Base-by-base conservation (phyloP, 1,284 basidiomycete species). In the Naganishia albida region DNA sequence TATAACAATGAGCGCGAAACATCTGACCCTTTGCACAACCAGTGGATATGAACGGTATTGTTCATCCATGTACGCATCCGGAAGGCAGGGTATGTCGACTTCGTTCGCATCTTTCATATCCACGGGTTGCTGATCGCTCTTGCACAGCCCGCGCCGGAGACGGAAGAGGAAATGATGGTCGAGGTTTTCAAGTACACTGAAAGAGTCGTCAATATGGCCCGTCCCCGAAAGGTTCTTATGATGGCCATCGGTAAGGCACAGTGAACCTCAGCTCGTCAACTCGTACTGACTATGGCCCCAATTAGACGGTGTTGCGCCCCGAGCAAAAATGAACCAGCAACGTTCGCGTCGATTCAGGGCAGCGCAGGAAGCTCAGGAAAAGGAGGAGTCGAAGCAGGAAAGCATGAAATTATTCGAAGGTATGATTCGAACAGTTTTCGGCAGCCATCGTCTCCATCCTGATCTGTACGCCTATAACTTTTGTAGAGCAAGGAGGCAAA, bases 261-360 rank as follows among this genome's bases (percentile, higher is more conserved):
- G 40, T 52, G 28, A 18, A 49, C 20, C 2, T 54, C 43, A 16
- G 20, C 56, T 28, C 40, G 23, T 15, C 13, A 34, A 42, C 16
- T n/a, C 12, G 39, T 7, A 30, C 23, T 48, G 30, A 48, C 43
- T 98, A 98, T 77, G 98, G 76, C 94, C 98, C 78, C 90, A 95
- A 16, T 93, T 92, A 86, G 96, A 73, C 90, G 96, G 96, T 67
- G 94, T 98, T 18, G 96, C 96, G 0, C 96, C 96, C 1, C 85
- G 96, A 64, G 96, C 96, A 53, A 99, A 99, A 85, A 98, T 99
- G 96, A 99, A 99, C 79, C 95, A 99, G 78, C 96, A 99, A 77
- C 87, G 93, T 43, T 89, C 89, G 74, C 84, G 96, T 59, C 87
- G 96, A 62, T 99, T 99, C 82, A 86, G 96, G 63, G 86, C 94